Base-by-base conservation (phyloP, 2,329 filamentous ascomycete genomes). In the Ophiostoma himal-ulmi region DNA sequence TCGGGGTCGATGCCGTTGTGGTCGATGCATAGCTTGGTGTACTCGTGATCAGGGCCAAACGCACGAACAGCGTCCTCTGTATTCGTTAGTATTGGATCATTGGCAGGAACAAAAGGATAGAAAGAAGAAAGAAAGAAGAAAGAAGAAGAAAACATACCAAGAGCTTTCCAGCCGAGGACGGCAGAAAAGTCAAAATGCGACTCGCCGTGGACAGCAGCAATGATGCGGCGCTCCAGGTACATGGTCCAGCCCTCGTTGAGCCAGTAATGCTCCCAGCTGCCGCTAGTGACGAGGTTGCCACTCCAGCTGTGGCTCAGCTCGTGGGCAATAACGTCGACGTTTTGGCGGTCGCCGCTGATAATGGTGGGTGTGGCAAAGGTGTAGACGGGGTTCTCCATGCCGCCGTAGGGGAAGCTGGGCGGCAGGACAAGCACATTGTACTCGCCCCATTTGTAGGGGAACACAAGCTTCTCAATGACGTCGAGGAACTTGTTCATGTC, bases 341-440 rank as follows among this genome's bases (percentile, higher is more conserved):
- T 98, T 77, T 97, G 91, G 62, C 91, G 86, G 76, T 94, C 91
- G 67, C 94, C 94, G 71, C 91, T 95, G 77, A 99, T 93, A 75
- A 98, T 91, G 48, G 93, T 96, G 1, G 94, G 94, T 1, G 95
- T 98, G 1, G 94, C 94, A 78, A 96, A 98, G 0, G 95, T 98
- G 81, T 91, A 97, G 69, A 97, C 89, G 0, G 94, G 94, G 78
- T 97, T 97, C 79, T 96, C 93, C 91, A 93, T 93, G 73, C 89
- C 91, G 76, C 92, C 93, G 76, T 95, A 96, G 0, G 93, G 93
- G 78, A 96, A 98, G 75, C 91, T 94, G 0, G 93, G 91, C 4
- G 94, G 94, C 41, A 98, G 83, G 4, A 97, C 90, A 30, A 98
- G 83, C 11, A 97, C 92, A 75, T 98, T 98, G 83, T 98, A 98